Evolutionary conservation across 257 asterid species (phyloP).

Genomic region (Solanum infundibuliforme): DNA sequence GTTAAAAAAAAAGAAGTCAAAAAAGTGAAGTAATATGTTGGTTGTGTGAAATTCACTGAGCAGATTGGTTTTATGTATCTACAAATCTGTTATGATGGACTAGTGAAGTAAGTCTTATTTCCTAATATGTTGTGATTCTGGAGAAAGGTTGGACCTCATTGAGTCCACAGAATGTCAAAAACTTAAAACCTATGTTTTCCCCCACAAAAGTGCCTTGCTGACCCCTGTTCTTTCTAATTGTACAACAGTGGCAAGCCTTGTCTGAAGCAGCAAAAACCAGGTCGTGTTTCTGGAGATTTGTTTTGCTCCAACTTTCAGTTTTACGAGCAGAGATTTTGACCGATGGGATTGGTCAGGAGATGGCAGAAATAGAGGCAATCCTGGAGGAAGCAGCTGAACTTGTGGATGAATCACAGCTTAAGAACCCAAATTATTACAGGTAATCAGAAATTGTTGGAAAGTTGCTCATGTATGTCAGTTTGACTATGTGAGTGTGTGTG

Average conservation of each 20-base stretch:
- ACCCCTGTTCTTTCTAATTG: conserved; percentile 13
- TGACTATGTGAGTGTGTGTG: not conserved
- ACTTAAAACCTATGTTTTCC: not conserved
- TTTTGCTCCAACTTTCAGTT: conserved; percentile 66
- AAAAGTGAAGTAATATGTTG: not conserved
- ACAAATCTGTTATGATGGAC: not conserved
- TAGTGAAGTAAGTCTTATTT: not conserved
- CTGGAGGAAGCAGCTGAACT: conserved; percentile 99
- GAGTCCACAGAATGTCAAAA: not conserved
- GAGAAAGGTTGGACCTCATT: not conserved
- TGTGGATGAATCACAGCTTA: conserved; percentile 71
- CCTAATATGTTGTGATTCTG: not conserved
- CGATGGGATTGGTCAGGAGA: conserved; percentile 60
- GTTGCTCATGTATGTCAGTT: not conserved
- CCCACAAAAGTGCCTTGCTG: conserved; percentile 7
- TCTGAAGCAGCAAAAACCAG: conserved; percentile 74
- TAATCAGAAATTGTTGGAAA: conserved; percentile 5
- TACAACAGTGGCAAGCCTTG: conserved; percentile 76
- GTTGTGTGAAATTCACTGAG: not conserved
- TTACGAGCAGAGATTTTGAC: conserved; percentile 53
- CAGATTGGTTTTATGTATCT: not conserved
- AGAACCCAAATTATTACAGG: conserved; percentile 95
- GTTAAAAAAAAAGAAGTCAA: not conserved
- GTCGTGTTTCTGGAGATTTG: conserved; percentile 90
- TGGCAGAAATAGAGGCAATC: conserved; percentile 85